Percentiles rank a stretch among this genome's conserved stretches.
phyloP scores from a whole-genome alignment of 805 yeast genomes.

The Candida methanosorbosa region DNA sequence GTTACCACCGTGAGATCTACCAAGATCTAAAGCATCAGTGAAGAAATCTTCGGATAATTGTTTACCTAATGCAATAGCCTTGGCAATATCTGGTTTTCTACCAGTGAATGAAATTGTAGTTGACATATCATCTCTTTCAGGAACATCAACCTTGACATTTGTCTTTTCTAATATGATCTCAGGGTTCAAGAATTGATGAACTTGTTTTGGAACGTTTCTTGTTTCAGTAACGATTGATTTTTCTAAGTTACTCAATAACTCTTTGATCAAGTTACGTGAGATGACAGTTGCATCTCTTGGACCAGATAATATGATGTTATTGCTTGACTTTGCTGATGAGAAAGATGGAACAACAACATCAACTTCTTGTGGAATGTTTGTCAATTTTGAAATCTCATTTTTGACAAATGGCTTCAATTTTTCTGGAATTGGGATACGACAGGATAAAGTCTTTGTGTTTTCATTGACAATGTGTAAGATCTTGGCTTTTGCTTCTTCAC shows the following conservation, averaged over 20 bases:
- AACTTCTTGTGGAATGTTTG: conserved; percentile 14
- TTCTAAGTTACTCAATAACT: conserved; percentile 34
- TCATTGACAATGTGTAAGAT: conserved; percentile 69
- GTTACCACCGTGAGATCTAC: conserved; percentile 83
- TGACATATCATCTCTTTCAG: conserved; percentile 32
- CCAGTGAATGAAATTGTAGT: conserved; percentile 56
- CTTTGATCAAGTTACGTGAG: conserved; percentile 44
- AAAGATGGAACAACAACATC: conserved; percentile 25
- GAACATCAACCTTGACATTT: conserved; percentile 50
- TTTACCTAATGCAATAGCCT: conserved; percentile 59
- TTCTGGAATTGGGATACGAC: conserved; percentile 38
- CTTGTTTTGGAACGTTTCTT: conserved; percentile 55
- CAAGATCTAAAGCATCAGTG: conserved; percentile 68
- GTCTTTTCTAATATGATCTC: conserved; percentile 42
- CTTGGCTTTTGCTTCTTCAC: conserved; percentile 58
- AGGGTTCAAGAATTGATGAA: conserved; percentile 63
- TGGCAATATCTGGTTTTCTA: conserved; percentile 40
- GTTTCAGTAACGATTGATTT: conserved; percentile 40
- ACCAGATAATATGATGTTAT: conserved; percentile 51
- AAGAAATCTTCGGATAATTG: conserved; percentile 48
- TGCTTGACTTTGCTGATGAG: conserved; percentile 25
- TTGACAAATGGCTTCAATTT: conserved; percentile 36
- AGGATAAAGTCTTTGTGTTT: conserved; percentile 51
- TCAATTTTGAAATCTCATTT: conserved; percentile 18
- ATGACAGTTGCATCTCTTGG: conserved; percentile 55